phyloP scores from a whole-genome alignment of 768 basidiomycete genomes.

The Kwoniella mangroviensis region DNA sequence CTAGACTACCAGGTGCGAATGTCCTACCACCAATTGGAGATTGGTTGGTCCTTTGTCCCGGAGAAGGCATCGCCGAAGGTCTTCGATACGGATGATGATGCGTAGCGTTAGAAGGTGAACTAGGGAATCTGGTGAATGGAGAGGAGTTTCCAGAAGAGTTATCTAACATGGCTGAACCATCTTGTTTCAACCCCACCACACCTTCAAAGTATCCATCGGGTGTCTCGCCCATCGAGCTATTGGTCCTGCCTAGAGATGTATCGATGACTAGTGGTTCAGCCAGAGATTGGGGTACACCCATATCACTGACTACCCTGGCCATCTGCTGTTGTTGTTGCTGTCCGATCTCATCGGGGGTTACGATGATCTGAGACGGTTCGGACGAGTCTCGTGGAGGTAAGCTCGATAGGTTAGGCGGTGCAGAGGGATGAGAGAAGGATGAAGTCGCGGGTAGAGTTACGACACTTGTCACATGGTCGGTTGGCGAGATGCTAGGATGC shows the following conservation, averaged over 20 bases:
- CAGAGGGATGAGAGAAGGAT: constrained; percentile 39
- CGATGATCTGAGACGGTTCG: constrained; percentile 38
- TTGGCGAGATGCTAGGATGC: constrained; percentile 25
- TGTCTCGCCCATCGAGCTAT: constrained; percentile 24
- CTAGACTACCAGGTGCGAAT: constrained; percentile 23
- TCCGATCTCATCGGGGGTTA: constrained; percentile 43
- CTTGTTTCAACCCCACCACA: constrained; percentile 42
- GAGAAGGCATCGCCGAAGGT: constrained; percentile 20
- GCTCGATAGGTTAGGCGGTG: constrained; percentile 35
- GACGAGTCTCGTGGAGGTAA: constrained; percentile 38
- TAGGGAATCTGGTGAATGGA: constrained; percentile 27
- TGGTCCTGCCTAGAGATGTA: constrained; percentile 20
- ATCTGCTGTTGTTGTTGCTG: constrained; percentile 25
- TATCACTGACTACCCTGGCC: constrained; percentile 15
- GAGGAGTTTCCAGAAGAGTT: constrained; percentile 20
- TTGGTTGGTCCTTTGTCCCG: constrained; percentile 4
- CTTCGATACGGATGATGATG: constrained; percentile 41
- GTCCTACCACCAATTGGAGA: constrained; percentile 4
- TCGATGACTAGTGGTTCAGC: constrained; percentile 41
- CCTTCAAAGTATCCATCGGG: constrained; percentile 50
- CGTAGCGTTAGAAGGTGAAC: constrained; percentile 21
- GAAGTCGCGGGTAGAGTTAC: constrained; percentile 2
- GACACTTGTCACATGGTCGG: not conserved
- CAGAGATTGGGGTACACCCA: constrained; percentile 19
- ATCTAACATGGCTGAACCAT: constrained; percentile 42